Evolutionary conservation across 1,284 basidiomycete genomes (phyloP).

Genomic region (Sphaerobolus stellatus): DNA sequence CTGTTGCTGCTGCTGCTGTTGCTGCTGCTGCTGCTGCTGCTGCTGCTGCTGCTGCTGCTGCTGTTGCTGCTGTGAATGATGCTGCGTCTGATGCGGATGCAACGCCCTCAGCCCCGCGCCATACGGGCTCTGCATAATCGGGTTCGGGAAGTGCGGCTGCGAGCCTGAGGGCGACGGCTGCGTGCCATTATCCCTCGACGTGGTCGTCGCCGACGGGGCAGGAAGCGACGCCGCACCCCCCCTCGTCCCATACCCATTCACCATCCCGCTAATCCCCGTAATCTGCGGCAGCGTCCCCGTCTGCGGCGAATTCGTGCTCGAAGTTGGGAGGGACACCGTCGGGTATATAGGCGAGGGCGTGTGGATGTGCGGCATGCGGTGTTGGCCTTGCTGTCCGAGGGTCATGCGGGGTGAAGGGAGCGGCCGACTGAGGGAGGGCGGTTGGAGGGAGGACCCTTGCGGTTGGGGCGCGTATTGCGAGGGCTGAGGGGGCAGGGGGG

Average conservation of each 20-base stretch:
- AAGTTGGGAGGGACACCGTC: conserved; percentile 6
- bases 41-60: conserved; percentile 10
- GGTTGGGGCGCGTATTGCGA: conserved; percentile 3
- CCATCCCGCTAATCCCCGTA: not conserved
- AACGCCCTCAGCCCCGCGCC: too few relatives aligned
- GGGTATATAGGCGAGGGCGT: conserved; percentile 13
- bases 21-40: conserved; percentile 15
- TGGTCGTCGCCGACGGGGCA: too few relatives aligned
- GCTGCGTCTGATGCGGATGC: not conserved
- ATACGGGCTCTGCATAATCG: too few relatives aligned
- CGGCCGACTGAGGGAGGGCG: not conserved
- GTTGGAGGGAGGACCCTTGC: not conserved
- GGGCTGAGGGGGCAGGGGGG: conserved; percentile 5
- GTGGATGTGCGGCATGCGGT: conserved; percentile 2
- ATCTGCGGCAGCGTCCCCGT: conserved; percentile 4
- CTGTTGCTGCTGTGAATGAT: conserved; percentile 15
- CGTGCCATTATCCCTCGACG: too few relatives aligned
- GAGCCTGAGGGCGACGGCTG: too few relatives aligned
- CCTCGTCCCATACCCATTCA: not conserved
- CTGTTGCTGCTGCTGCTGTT: conserved; percentile 20
- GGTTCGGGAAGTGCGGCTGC: too few relatives aligned
- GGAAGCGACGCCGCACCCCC: not conserved
- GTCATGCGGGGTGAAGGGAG: not conserved
- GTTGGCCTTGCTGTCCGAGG: not conserved
- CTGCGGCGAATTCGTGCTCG: conserved; percentile 12